Evolutionary conservation across 129 eudicot genomes (phyloP).

Genomic region (Heracleum sosnowskyi): DNA sequence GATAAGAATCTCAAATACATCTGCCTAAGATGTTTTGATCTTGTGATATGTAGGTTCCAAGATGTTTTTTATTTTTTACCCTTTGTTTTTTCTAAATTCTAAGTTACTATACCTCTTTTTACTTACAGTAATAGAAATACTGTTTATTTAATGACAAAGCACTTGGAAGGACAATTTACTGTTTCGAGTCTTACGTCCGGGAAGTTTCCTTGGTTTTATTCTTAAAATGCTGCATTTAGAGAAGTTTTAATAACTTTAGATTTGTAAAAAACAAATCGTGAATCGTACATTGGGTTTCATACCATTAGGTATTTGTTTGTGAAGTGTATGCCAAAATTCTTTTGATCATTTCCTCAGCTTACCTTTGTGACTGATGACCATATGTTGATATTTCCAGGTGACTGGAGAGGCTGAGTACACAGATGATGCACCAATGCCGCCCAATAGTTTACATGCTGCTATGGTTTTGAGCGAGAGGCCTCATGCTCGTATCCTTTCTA

Average conservation of each 20-base stretch:
- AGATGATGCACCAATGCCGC: slow-evolving; percentile 87
- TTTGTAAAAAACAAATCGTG: neutral
- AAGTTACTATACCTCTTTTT: neutral
- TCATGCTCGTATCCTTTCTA: slow-evolving; percentile 79
- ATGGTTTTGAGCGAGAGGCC: slow-evolving; percentile 73
- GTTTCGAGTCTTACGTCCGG: neutral
- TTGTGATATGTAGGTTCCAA: neutral
- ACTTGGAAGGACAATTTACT: neutral
- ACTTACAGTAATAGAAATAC: neutral
- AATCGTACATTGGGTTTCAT: neutral
- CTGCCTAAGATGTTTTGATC: neutral
- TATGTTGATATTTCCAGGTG: slow-evolving; percentile 34
- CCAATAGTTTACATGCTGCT: slow-evolving; percentile 85
- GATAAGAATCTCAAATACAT: neutral
- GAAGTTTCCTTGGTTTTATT: neutral
- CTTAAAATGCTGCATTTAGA: too few species aligned
- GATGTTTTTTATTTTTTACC: neutral
- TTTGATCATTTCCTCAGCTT: neutral
- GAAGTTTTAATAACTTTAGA: neutral
- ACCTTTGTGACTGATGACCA: neutral
- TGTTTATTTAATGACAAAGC: neutral
- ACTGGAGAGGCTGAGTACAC: slow-evolving; percentile 98
- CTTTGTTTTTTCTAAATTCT: too few species aligned
- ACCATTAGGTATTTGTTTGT: neutral
- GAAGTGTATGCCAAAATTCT: neutral